Evolutionary conservation across 2,329 filamentous ascomycete species (phyloP).

Genomic region (Fusarium transvaalense): DNA sequence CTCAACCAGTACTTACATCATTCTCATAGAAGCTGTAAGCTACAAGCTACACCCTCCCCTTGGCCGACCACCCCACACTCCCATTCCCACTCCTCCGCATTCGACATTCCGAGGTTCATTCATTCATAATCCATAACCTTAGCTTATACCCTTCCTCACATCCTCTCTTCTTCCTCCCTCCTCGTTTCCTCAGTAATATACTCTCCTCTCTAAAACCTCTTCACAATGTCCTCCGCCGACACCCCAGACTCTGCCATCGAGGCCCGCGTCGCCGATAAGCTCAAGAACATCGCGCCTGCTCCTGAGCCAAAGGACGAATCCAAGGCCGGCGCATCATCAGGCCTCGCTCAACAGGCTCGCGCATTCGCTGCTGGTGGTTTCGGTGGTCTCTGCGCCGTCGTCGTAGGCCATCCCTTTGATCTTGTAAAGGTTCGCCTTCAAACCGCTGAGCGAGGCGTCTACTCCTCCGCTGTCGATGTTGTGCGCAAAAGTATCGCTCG

Average conservation of each 20-base stretch:
- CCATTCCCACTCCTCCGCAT: constrained; percentile 40
- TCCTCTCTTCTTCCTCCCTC: not conserved
- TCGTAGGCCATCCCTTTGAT: constrained; percentile 97
- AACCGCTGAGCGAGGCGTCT: constrained; percentile 94
- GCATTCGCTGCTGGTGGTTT: constrained; percentile 92
- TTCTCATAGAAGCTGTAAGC: constrained; percentile 1
- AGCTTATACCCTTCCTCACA: constrained; percentile 16
- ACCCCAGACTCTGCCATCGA: constrained; percentile 45
- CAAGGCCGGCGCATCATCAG: constrained; percentile 55
- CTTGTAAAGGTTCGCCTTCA: constrained; percentile 97
- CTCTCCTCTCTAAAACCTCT: constrained; percentile 4
- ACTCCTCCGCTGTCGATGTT: constrained; percentile 90
- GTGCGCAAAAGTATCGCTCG: constrained; percentile 88
- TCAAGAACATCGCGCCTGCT: constrained; percentile 61
- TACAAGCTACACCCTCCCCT: constrained; percentile 39
- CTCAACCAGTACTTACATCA: constrained; percentile 23
- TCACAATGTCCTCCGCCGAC: constrained; percentile 46
- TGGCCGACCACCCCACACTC: constrained; percentile 44
- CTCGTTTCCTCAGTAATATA: not conserved
- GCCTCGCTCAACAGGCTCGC: constrained; percentile 70
- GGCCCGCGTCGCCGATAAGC: constrained; percentile 57
- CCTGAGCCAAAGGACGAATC: constrained; percentile 58
- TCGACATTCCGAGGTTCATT: constrained; percentile 31
- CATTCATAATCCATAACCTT: constrained; percentile 3
- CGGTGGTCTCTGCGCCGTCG: constrained; percentile 91